Conservation (phyloP, 805 yeast genomes). For the Candida dajiaensis region DNA sequence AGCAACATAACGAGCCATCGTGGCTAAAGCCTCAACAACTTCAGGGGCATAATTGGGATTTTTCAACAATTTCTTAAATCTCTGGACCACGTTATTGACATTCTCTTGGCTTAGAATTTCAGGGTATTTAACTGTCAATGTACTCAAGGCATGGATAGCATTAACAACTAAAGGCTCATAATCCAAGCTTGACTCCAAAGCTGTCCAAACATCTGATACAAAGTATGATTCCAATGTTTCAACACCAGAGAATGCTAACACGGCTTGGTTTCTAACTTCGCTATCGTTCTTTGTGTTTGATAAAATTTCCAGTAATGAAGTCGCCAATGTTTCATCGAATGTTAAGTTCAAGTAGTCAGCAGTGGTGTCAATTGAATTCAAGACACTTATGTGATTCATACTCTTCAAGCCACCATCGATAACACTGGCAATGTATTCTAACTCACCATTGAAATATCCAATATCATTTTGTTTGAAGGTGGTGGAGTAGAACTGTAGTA, state of each 20-base stretch:
- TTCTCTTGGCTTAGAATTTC: slow-evolving; percentile 5
- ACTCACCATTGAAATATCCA: slow-evolving; percentile 26
- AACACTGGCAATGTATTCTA: slow-evolving; percentile 22
- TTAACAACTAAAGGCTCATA: slow-evolving; percentile 30
- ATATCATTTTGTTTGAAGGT: slow-evolving; percentile 28
- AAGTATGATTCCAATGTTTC: slow-evolving; percentile 20
- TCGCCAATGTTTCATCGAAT: slow-evolving; percentile 15
- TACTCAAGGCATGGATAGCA: slow-evolving; percentile 25
- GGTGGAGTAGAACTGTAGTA: slow-evolving; percentile 31
- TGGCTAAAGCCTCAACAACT: slow-evolving; percentile 19
- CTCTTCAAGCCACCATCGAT: slow-evolving; percentile 28
- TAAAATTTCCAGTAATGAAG: slow-evolving; percentile 30
- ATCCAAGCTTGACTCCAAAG: slow-evolving; percentile 28
- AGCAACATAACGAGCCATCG: slow-evolving; percentile 14
- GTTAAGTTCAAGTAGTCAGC: slow-evolving; percentile 22
- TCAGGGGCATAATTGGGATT: slow-evolving; percentile 9
- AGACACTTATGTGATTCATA: slow-evolving; percentile 29
- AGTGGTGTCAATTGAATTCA: slow-evolving; percentile 29
- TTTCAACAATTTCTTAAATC: slow-evolving; percentile 10
- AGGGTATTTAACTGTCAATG: slow-evolving; percentile 15
- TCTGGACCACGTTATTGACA: slow-evolving; percentile 8
- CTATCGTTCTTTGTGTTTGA: slow-evolving; percentile 28
- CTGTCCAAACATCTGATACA: slow-evolving; percentile 24
- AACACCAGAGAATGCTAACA: slow-evolving; percentile 26
- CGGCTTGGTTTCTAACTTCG: slow-evolving; percentile 32